Conservation (phyloP, 1,139 yeast species). For the Kodamaea sp. region DNA sequence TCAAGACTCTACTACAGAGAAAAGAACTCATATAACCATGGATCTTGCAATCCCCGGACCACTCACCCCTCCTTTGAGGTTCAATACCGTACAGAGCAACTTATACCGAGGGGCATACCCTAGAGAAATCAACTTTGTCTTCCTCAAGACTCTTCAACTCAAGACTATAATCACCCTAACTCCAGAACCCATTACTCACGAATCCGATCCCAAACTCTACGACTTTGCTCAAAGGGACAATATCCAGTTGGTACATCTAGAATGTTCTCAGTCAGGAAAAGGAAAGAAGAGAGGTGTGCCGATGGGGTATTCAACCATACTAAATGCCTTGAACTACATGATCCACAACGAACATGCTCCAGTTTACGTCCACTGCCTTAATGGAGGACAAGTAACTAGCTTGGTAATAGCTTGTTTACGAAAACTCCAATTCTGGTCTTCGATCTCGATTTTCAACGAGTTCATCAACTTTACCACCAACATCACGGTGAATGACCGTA, state of each 20-base stretch:
- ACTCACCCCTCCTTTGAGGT: constrained; percentile 79
- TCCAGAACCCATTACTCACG: constrained; percentile 66
- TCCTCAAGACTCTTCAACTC: constrained; percentile 64
- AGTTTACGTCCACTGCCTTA: constrained; percentile 79
- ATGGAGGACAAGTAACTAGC: constrained; percentile 87
- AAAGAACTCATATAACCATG: no score
- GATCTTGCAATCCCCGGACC: constrained; percentile 33
- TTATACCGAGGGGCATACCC: constrained; percentile 89
- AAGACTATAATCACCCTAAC: constrained; percentile 78
- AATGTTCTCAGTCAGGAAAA: constrained; percentile 66
- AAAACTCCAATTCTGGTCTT: constrained; percentile 84
- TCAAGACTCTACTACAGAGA: no score
- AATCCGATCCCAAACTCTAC: constrained; percentile 50
- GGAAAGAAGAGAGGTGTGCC: constrained; percentile 83
- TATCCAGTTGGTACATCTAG: constrained; percentile 62
- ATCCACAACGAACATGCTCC: constrained; percentile 66
- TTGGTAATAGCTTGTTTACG: constrained; percentile 83
- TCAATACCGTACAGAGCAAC: constrained; percentile 67
- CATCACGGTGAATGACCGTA: constrained; percentile 78
- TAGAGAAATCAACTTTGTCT: constrained; percentile 69
- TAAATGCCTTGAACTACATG: constrained; percentile 59
- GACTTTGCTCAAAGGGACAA: constrained; percentile 51
- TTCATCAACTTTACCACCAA: constrained; percentile 77
- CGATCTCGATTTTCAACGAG: constrained; percentile 85
- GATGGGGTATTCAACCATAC: constrained; percentile 62